Base-by-base conservation (phyloP, 306 rosid species). In the Aeschynomene evenia region DNA sequence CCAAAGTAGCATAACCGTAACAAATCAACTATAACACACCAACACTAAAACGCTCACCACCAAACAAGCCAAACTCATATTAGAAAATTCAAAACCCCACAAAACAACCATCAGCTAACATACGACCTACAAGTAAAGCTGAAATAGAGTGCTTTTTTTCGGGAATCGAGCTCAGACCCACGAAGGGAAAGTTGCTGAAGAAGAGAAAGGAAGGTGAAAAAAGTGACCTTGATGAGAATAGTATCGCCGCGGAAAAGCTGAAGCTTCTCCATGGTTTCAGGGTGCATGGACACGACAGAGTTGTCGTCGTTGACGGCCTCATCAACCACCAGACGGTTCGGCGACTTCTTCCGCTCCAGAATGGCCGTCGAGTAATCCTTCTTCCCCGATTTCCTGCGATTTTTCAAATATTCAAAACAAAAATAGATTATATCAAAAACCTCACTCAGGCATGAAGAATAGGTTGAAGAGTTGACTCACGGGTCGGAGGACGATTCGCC, bases 301-400 rank as follows among this genome's bases (percentile, higher is more conserved):
- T 84, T 84, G 39, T 84, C 88, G 5, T 84, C 85, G 79, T 81
- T 81, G 45, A 81, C 55, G 15, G 85, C 86, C 23, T 84, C 88
- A 14, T 81, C 88, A 0, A 84, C 85, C 9, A 84, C 75, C 1
- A 84, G 82, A 1, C 85, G 57, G 63, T 84, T 81, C 7, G 88
- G 88, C 1, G 88, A 81, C 71, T 84, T 84, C 64, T 84, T 84
- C 16, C 88, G 79, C 80, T 84, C 85, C 60, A 84, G 59, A 77
- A 84, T 84, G 29, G 85, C 88, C 39, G 88, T 84, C 7, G 84
- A 81, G 66, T 39, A 84, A 75, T 84, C 88, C 70, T 81, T 84
- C 84, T 81, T 84, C 50, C 66, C 79, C 48, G 73, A 68, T 73
- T 76, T 77, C 74, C 85, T 80, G 66, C 19, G 5, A 37, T 46